Evolutionary conservation across 176 grass and related monocot species (phyloP).

Genomic region (Rhynchospora tenuis): DNA sequence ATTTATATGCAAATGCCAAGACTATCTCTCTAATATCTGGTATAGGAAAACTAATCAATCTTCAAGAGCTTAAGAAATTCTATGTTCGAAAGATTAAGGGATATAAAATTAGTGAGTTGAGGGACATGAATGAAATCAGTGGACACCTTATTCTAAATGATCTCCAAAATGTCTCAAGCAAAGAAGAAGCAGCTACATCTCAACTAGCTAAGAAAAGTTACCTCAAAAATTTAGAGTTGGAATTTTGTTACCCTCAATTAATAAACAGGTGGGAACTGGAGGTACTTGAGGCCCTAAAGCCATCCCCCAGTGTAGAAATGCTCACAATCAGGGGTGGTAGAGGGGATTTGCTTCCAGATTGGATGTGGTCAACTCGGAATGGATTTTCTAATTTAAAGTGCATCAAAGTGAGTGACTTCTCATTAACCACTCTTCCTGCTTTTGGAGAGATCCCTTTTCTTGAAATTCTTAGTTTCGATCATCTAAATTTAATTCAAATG

Average conservation of each 20-base stretch:
- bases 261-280: background rate
- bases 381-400: slow-evolving; percentile 1
- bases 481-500: slow-evolving; percentile 1
- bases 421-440: slow-evolving; percentile 25
- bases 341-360: background rate
- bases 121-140: slow-evolving; percentile 7
- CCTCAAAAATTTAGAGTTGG: background rate
- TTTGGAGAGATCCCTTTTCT: slow-evolving; percentile 35
- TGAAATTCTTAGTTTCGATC: slow-evolving; percentile 17
- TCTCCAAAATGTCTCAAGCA: slow-evolving; percentile 17
- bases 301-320: background rate
- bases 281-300: slow-evolving; percentile 24
- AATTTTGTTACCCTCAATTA: no score
- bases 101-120: slow-evolving; percentile 8
- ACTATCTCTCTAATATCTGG: slow-evolving; percentile 11
- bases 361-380: background rate
- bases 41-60: slow-evolving; percentile 20
- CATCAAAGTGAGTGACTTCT: slow-evolving; percentile 16
- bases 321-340: background rate
- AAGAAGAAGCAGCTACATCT: slow-evolving; percentile 5
- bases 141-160: background rate
- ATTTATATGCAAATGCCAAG: slow-evolving; percentile 2
- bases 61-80: slow-evolving; percentile 8
- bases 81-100: background rate
- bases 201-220: slow-evolving; percentile 12